phyloP scores from a whole-genome alignment of 179 eudicot genomes.

The Sideroxylon spinosum region DNA sequence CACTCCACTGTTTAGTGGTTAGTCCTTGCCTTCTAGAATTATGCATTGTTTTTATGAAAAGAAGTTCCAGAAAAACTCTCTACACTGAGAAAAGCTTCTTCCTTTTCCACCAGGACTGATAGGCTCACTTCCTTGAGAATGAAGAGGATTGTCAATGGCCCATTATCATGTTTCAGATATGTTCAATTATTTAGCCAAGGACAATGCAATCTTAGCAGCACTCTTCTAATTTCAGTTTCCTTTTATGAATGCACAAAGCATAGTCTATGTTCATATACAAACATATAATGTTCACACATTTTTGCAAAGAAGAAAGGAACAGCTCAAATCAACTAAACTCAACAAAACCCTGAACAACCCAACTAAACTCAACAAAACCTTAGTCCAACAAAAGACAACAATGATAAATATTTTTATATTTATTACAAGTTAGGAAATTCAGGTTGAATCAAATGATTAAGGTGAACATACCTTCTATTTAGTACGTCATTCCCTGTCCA shows the following conservation, averaged over 20 bases:
- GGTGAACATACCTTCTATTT: slow-evolving; percentile 61
- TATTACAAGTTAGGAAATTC: neutral
- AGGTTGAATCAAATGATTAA: neutral
- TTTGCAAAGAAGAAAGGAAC: neutral
- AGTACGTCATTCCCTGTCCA: slow-evolving; percentile 98
- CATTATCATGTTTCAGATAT: neutral
- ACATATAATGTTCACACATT: neutral
- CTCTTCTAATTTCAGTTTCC: neutral
- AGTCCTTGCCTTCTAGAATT: neutral
- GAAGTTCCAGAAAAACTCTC: neutral
- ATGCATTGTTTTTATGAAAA: neutral
- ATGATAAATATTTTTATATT: no score
- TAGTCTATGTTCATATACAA: slow-evolving; percentile 1
- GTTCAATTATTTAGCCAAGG: neutral
- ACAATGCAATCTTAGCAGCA: neutral
- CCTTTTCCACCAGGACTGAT: neutral
- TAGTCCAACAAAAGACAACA: no score
- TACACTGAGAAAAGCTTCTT: neutral
- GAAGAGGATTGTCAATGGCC: neutral
- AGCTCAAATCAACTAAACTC: neutral
- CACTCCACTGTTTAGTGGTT: neutral
- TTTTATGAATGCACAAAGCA: neutral
- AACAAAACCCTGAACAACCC: neutral
- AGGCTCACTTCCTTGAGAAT: neutral
- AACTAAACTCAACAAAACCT: neutral